A percentile compares a stretch with the other conserved stretches of the same genome.
phyloP scores from a whole-genome alignment of 306 rosid species.

The Quercus suber region DNA sequence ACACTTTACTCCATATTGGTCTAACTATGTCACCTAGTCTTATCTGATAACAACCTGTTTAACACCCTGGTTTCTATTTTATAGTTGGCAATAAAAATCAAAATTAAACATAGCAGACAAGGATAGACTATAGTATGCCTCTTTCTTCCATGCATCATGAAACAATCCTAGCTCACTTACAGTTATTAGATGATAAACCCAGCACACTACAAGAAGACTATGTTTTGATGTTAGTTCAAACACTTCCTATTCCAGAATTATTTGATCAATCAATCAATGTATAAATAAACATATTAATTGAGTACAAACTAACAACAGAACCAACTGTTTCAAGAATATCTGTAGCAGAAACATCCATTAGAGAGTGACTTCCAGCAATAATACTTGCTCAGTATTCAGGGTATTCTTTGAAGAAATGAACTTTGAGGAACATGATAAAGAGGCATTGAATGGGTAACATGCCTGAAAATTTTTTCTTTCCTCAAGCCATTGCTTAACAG shows the following conservation, averaged over 20 bases:
- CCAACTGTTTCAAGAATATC: background rate
- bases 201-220: background rate
- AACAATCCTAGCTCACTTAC: background rate
- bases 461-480: slow-evolving; percentile 83
- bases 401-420: background rate
- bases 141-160: background rate
- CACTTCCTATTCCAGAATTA: background rate
- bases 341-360: background rate
- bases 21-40: too few relatives aligned
- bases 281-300: too few relatives aligned
- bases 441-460: slow-evolving; percentile 16
- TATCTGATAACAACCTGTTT: too few relatives aligned
- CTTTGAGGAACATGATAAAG: background rate
- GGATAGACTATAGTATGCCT: background rate
- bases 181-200: background rate
- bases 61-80: too few relatives aligned
- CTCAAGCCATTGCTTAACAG: slow-evolving; percentile 91
- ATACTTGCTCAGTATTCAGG: background rate
- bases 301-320: background rate
- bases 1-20: background rate
- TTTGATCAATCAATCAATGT: background rate
- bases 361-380: background rate
- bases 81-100: too few relatives aligned
- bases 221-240: background rate
- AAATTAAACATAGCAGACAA: background rate